phyloP scores from a whole-genome alignment of 2,329 filamentous ascomycete species.

The Stenocarpella maydis region DNA sequence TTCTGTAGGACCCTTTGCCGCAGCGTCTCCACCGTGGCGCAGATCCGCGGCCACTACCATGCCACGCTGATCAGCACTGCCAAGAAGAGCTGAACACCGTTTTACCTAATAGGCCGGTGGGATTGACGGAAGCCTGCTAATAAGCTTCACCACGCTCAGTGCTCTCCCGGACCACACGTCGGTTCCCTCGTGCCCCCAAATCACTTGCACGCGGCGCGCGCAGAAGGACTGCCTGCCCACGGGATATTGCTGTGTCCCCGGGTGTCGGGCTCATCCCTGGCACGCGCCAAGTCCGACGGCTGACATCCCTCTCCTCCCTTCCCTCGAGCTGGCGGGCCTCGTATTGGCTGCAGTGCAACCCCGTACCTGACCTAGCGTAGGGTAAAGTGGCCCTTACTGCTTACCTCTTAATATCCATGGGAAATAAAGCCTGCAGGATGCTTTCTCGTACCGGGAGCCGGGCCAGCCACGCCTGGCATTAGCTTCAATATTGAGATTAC shows the following conservation, averaged over 20 bases:
- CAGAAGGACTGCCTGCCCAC: background rate
- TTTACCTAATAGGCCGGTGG: background rate
- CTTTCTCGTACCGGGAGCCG: conserved; percentile 2
- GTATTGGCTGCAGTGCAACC: conserved; percentile 32
- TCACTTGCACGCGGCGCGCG: background rate
- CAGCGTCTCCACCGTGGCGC: too few relatives aligned
- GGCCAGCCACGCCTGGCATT: conserved; percentile 8
- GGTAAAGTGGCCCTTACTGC: conserved; percentile 25
- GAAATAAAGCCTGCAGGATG: background rate
- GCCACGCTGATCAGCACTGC: background rate
- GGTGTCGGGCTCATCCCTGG: background rate
- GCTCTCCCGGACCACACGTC: background rate
- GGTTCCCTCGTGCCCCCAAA: background rate
- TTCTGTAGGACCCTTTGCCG: too few relatives aligned
- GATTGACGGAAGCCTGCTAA: background rate
- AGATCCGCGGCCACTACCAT: too few relatives aligned
- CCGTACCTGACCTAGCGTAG: conserved; percentile 11
- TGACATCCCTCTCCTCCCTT: background rate
- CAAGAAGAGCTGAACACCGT: conserved; percentile 24
- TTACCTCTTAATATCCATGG: conserved; percentile 1
- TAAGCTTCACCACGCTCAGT: background rate
- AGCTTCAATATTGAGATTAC: conserved; percentile 21
- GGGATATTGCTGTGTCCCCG: background rate
- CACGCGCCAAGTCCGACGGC: conserved; percentile 17
- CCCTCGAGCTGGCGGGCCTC: conserved; percentile 13